These are phyloP conservation scores for Stagonosporopsis vannaccii DNA, from an alignment of 2,329 filamentous ascomycete genomes.

Conservation along the genomic window DNA sequence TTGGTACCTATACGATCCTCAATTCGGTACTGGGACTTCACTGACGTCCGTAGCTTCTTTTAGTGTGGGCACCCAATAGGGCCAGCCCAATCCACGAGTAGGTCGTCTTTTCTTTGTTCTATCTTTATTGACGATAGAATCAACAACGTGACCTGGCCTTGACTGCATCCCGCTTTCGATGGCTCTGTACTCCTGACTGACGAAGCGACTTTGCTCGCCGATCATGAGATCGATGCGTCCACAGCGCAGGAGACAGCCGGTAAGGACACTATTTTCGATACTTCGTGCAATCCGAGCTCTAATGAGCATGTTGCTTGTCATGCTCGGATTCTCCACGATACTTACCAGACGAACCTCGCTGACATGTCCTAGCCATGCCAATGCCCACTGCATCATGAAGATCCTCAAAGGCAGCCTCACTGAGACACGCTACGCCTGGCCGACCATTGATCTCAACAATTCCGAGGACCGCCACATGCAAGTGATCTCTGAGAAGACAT, in stretches of 20 bases:
- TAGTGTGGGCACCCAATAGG: constrained; percentile 89
- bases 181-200: constrained; percentile 35
- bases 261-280: constrained; percentile 29
- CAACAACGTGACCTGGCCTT: constrained; percentile 39
- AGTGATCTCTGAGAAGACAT: constrained; percentile 71
- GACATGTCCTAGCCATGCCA: constrained; percentile 54
- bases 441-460: constrained; percentile 58
- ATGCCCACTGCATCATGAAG: constrained; percentile 93
- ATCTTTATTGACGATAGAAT: constrained; percentile 42
- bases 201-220: constrained; percentile 40
- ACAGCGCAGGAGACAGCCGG: constrained; percentile 35
- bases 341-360: not conserved
- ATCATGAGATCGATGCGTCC: constrained; percentile 40
- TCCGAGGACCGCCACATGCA: constrained; percentile 62
- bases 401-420: constrained; percentile 79
- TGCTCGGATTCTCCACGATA: not conserved
- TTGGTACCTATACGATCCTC: constrained; percentile 57
- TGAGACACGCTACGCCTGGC: constrained; percentile 83
- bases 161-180: not conserved
- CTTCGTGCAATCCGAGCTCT: constrained; percentile 7
- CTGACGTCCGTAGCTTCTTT: constrained; percentile 68
- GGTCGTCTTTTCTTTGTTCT: constrained; percentile 23
- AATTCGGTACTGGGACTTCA: not conserved
- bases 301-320: not conserved
- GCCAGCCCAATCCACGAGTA: constrained; percentile 83